Evolutionary conservation across 164 flowering plant genomes (phyloP).

Genomic region (Liquidambar formosana): DNA sequence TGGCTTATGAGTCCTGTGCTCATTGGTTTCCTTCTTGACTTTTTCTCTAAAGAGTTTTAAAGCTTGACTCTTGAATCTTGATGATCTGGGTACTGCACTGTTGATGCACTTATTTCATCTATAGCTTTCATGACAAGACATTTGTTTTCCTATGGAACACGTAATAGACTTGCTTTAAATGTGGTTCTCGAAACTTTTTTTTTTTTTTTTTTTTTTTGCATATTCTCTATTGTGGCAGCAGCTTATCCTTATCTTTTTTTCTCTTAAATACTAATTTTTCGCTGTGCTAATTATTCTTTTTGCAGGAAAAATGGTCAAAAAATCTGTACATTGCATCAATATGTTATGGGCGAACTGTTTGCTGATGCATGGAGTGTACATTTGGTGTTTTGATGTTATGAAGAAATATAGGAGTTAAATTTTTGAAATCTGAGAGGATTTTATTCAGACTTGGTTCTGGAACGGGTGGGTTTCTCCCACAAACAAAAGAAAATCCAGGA

Average conservation of each 20-base stretch:
- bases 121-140: too few relatives aligned
- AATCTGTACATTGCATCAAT: constrained; percentile 78
- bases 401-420: not conserved
- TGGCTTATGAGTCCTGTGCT: too few relatives aligned
- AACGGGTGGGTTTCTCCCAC: not conserved
- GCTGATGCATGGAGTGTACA: constrained; percentile 30
- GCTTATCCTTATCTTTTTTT: not conserved
- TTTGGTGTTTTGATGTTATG: not conserved
- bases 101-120: too few relatives aligned
- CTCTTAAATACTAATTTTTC: not conserved
- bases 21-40: too few relatives aligned
- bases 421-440: constrained; percentile 11
- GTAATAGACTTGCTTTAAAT: too few relatives aligned
- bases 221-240: too few relatives aligned
- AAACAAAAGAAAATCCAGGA: constrained; percentile 1
- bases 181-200: too few relatives aligned
- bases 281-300: not conserved
- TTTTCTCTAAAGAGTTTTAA: too few relatives aligned
- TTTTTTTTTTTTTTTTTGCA: too few relatives aligned
- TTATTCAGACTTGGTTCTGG: not conserved
- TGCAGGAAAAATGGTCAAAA: constrained; percentile 84
- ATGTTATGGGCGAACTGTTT: constrained; percentile 74
- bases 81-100: too few relatives aligned
- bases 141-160: too few relatives aligned
- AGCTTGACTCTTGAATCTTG: too few relatives aligned